These are phyloP conservation scores for Luzula sylvatica DNA, from an alignment of 176 grass and related monocot species.

Conservation along the genomic window DNA sequence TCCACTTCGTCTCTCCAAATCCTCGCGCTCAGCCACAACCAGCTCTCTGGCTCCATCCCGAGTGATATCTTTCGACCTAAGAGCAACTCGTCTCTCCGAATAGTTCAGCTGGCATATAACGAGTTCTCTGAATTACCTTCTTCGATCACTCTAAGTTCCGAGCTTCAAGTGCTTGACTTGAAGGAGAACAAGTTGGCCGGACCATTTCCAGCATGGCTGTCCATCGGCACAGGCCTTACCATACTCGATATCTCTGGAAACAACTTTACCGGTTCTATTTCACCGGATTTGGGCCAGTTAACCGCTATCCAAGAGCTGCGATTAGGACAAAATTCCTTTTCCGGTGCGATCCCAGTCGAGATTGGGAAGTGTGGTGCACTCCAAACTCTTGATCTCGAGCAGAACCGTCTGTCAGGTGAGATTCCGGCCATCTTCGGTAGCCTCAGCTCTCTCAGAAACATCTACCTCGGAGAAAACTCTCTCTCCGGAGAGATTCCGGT, in stretches of 20 bases:
- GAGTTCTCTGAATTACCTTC: constrained; percentile 47
- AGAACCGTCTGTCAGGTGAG: constrained; percentile 53
- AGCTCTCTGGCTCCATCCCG: constrained; percentile 64
- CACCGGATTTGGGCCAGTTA: constrained; percentile 45
- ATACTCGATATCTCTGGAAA: constrained; percentile 79
- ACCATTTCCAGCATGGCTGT: constrained; percentile 66
- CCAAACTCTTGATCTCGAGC: constrained; percentile 70
- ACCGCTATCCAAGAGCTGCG: constrained; percentile 59
- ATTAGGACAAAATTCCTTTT: constrained; percentile 53
- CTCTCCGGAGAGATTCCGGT: constrained; percentile 50
- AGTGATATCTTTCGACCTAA: constrained; percentile 35
- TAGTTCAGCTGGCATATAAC: constrained; percentile 70
- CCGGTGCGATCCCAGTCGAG: constrained; percentile 45
- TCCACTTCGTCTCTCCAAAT: constrained; percentile 63
- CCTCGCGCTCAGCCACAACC: constrained; percentile 66
- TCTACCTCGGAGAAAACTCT: constrained; percentile 57
- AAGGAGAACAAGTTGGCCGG: constrained; percentile 51
- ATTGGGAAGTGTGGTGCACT: constrained; percentile 68
- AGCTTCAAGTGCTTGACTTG: constrained; percentile 58
- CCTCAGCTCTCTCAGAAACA: constrained; percentile 46
- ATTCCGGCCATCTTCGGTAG: constrained; percentile 35
- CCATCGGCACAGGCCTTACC: constrained; percentile 31
- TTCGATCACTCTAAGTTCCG: constrained; percentile 9
- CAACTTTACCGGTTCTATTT: constrained; percentile 43
- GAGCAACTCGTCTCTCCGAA: constrained; percentile 56